A percentile compares a stretch with the other conserved stretches of the same genome.
phyloP scores from a whole-genome alignment of 805 yeast species.

The Candida michaelii region DNA sequence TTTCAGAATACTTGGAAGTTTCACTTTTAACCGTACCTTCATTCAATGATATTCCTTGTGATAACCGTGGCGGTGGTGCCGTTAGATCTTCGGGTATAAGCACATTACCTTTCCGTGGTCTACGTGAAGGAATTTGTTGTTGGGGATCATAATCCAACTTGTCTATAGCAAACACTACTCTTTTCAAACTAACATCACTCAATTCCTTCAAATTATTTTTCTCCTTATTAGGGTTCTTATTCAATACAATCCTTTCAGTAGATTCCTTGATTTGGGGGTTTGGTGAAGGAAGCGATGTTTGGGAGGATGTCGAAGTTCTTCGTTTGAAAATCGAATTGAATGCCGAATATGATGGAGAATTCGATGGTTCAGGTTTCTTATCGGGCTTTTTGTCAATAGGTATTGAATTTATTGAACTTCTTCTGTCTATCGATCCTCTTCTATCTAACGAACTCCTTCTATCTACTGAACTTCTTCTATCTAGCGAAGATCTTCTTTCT shows the following conservation, averaged over 20 bases:
- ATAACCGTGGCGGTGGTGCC: slow-evolving; percentile 61
- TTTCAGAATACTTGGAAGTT: slow-evolving; percentile 39
- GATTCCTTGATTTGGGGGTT: background rate
- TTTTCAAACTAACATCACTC: slow-evolving; percentile 42
- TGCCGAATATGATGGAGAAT: slow-evolving; percentile 5
- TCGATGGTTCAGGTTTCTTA: slow-evolving; percentile 4
- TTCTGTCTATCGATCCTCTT: slow-evolving; percentile 5
- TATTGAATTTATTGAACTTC: slow-evolving; percentile 2
- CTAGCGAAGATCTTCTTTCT: slow-evolving; percentile 1
- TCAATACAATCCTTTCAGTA: slow-evolving; percentile 37
- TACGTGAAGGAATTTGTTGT: slow-evolving; percentile 59
- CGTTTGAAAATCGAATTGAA: slow-evolving; percentile 18
- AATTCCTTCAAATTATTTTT: slow-evolving; percentile 24
- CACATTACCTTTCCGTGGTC: slow-evolving; percentile 55
- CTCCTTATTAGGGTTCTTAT: slow-evolving; percentile 44
- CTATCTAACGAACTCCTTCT: slow-evolving; percentile 11
- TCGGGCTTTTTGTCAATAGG: background rate
- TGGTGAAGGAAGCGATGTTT: background rate
- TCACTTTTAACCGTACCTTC: slow-evolving; percentile 20
- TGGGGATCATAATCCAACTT: slow-evolving; percentile 75
- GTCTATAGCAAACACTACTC: slow-evolving; percentile 78
- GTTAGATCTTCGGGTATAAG: slow-evolving; percentile 61
- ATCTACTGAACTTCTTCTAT: slow-evolving; percentile 9
- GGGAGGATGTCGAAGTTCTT: slow-evolving; percentile 16
- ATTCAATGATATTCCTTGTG: slow-evolving; percentile 62